phyloP scores from a whole-genome alignment of 2,329 filamentous ascomycete species.

The Clarireedia homoeocarpa region DNA sequence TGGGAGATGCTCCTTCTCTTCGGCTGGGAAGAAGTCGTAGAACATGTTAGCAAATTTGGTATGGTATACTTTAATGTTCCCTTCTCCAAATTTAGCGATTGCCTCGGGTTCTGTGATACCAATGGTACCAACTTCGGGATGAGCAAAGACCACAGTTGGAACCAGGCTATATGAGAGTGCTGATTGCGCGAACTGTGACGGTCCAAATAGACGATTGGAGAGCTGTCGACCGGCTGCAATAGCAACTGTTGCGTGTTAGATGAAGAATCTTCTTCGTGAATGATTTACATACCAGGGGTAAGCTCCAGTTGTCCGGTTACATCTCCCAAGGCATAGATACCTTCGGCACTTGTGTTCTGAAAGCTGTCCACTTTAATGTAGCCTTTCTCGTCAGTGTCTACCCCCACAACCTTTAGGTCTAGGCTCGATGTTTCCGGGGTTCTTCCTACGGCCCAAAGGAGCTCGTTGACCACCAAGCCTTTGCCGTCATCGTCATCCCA shows the following conservation, averaged over 20 bases:
- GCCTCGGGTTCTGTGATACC: slow-evolving; percentile 43
- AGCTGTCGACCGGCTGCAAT: slow-evolving; percentile 44
- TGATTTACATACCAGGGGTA: slow-evolving; percentile 36
- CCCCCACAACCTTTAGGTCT: slow-evolving; percentile 33
- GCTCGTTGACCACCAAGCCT: slow-evolving; percentile 39
- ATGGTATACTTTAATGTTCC: slow-evolving; percentile 42
- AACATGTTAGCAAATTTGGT: slow-evolving; percentile 42
- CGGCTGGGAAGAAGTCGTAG: slow-evolving; percentile 37
- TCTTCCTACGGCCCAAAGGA: slow-evolving; percentile 43
- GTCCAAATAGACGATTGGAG: slow-evolving; percentile 41
- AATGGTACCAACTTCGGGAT: slow-evolving; percentile 41
- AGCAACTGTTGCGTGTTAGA: slow-evolving; percentile 33
- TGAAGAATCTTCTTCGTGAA: background rate
- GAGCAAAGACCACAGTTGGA: slow-evolving; percentile 44
- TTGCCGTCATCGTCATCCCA: slow-evolving; percentile 34
- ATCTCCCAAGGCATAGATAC: slow-evolving; percentile 43
- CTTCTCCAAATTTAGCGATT: slow-evolving; percentile 38
- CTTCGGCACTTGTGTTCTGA: slow-evolving; percentile 40
- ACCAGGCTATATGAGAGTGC: slow-evolving; percentile 42
- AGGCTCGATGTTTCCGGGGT: slow-evolving; percentile 37
- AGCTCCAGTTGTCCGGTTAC: slow-evolving; percentile 43
- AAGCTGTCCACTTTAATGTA: slow-evolving; percentile 40
- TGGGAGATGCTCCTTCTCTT: slow-evolving; percentile 43
- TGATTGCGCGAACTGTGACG: slow-evolving; percentile 34
- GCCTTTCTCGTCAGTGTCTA: slow-evolving; percentile 33